These are phyloP conservation scores for Penicillium roqueforti DNA, from an alignment of 495 filamentous ascomycete genomes.

Conservation along the genomic window DNA sequence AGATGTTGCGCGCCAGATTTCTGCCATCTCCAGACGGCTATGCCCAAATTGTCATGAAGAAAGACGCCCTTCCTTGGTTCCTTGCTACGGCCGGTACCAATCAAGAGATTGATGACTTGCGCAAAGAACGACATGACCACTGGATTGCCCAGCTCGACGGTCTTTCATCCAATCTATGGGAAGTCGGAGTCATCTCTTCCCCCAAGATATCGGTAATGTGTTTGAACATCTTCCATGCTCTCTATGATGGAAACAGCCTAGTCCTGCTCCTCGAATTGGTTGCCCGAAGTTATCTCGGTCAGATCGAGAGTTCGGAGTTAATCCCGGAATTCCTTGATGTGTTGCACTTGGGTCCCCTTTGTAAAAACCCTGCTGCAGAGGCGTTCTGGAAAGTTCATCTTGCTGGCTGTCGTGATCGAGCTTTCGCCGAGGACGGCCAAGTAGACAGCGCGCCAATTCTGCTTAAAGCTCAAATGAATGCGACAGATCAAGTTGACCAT, in stretches of 20 bases:
- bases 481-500: conserved; percentile 16
- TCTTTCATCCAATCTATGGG: conserved; percentile 34
- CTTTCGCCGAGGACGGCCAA: conserved; percentile 15
- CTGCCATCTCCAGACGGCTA: conserved; percentile 63
- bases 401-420: conserved; percentile 28
- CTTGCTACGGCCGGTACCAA: conserved; percentile 23
- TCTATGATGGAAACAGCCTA: conserved; percentile 86
- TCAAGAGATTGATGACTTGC: conserved; percentile 23
- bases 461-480: conserved; percentile 14
- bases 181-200: conserved; percentile 39
- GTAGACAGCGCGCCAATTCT: conserved; percentile 13
- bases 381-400: conserved; percentile 66
- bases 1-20: conserved; percentile 66
- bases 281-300: conserved; percentile 32
- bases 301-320: background rate
- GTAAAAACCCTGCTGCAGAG: conserved; percentile 41
- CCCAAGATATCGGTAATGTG: conserved; percentile 36
- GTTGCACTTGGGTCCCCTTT: conserved; percentile 42
- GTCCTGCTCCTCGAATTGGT: conserved; percentile 59
- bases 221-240: conserved; percentile 73
- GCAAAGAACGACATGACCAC: conserved; percentile 24
- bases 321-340: conserved; percentile 39
- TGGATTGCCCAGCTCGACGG: conserved; percentile 42
- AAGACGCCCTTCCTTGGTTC: conserved; percentile 45
- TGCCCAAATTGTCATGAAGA: conserved; percentile 61